Conservation (phyloP, 257 asterid species). For the Solanum piurae region DNA sequence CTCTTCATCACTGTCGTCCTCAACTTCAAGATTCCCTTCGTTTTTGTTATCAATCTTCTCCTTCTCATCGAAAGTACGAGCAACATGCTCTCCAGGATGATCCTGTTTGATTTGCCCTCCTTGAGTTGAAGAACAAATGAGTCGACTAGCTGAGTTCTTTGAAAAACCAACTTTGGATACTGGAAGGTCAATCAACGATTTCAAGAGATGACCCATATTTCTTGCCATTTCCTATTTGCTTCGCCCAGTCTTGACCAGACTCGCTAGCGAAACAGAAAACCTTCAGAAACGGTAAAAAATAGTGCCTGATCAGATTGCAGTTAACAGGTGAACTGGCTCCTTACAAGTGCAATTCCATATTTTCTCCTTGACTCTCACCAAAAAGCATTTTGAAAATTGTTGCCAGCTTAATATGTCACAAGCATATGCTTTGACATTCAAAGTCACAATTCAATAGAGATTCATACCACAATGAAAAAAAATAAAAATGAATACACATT, state of each 20-base stretch:
- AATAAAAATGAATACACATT: neutral
- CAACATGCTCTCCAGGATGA: neutral
- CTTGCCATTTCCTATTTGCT: constrained; percentile 32
- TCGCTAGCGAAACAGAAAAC: neutral
- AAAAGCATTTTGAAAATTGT: neutral
- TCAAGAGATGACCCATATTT: constrained; percentile 29
- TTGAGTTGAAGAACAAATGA: constrained; percentile 40
- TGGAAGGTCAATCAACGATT: constrained; percentile 23
- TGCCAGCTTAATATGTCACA: neutral
- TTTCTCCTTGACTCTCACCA: neutral
- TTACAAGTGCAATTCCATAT: neutral
- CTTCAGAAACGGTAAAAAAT: neutral
- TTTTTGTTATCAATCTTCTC: constrained; percentile 8
- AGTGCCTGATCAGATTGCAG: neutral
- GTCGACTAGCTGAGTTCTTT: constrained; percentile 16
- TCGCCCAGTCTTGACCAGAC: neutral
- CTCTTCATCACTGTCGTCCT: constrained; percentile 12
- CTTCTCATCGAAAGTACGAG: constrained; percentile 6
- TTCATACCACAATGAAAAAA: neutral
- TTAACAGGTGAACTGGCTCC: neutral
- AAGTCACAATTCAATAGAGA: neutral
- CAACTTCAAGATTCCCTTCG: constrained; percentile 15
- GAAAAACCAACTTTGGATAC: constrained; percentile 1
- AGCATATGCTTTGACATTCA: neutral
- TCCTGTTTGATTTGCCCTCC: constrained; percentile 18